Base-by-base conservation (phyloP, 495 filamentous ascomycete species). In the Neurospora sp. region DNA sequence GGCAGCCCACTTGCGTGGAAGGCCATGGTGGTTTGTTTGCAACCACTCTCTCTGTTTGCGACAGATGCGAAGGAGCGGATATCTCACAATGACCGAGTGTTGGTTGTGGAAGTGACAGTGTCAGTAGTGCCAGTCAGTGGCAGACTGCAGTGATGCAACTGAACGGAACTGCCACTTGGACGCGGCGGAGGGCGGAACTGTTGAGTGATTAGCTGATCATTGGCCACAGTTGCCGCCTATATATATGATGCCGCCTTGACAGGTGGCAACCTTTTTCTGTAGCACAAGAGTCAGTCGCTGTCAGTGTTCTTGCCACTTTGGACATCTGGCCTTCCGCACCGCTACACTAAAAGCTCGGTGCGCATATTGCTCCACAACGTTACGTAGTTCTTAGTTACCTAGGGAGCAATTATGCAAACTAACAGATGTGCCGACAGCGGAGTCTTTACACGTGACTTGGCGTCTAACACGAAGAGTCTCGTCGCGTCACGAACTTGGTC, bases 1-100 rank as follows among this genome's bases (percentile, higher is more conserved):
- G 82, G 83, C 77, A 83, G 59, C 73, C 81, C 80, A 77, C 81
- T 80, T 71, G 77, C 74, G 71, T 84, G 82, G 78, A 84, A 81
- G 75, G 82, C 80, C 83, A 85, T 85, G 31, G 53, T 65, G 53
- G 27, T 35, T 65, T 73, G 38, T 44, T 74, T 70, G 35, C 65
- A 59, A n/a, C 75, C 75, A 70, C 71, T 72, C 70, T 45, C 69
- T 71, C 72, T 65, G 53, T 65, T 65, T 65, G 53, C 53, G 53
- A 65, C 53, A 65, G 40, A 70, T 38, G 53, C 27, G 53, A 65
- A 65, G 53, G 53, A 65, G 53, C 53, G 53, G 53, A 65, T 65
- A 65, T 65, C 53, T 31, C 53, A 65, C 53, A 65, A 65, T 65
- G 27, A 65, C 53, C 53, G 35, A 27, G 45, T 37, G 69, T 45